Evolutionary conservation across 371 early-diverging fungal genomes (phyloP).

Genomic region (Fennellomyces sp.): DNA sequence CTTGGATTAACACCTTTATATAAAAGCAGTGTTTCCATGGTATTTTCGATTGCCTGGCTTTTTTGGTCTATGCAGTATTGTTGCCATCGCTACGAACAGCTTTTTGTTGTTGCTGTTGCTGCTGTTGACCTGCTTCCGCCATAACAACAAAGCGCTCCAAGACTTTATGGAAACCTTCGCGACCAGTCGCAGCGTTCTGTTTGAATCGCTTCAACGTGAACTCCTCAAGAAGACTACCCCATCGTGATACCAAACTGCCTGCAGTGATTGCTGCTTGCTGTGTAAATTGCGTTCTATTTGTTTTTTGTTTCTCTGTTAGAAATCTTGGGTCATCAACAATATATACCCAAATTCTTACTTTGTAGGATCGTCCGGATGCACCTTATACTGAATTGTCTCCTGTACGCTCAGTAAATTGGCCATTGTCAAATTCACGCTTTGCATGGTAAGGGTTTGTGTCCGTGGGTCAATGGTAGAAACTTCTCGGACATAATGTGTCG

Average conservation of each 20-base stretch:
- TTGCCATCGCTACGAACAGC: background rate
- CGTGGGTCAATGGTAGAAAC: conserved; percentile 83
- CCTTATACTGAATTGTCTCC: conserved; percentile 81
- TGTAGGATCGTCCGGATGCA: conserved; percentile 50
- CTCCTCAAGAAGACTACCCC: conserved; percentile 84
- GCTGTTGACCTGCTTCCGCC: conserved; percentile 28
- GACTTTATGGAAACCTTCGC: conserved; percentile 69
- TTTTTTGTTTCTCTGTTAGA: background rate
- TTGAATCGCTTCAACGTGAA: conserved; percentile 84
- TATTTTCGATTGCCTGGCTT: background rate
- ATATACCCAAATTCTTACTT: conserved; percentile 32
- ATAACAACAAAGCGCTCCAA: conserved; percentile 58
- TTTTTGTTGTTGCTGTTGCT: background rate
- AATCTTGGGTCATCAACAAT: background rate
- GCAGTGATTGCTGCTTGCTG: conserved; percentile 86
- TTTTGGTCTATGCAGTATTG: background rate
- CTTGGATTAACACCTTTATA: no score
- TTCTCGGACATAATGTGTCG: conserved; percentile 86
- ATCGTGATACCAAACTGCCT: conserved; percentile 73
- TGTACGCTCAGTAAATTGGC: conserved; percentile 80
- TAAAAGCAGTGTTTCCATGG: no score
- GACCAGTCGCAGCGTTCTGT: conserved; percentile 83
- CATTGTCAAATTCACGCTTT: conserved; percentile 75
- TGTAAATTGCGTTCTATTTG: conserved; percentile 65
- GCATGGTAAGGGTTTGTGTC: conserved; percentile 69